These are phyloP conservation scores for Trametes pubescens DNA, from an alignment of 1,284 basidiomycete genomes.

Conservation along the genomic window DNA sequence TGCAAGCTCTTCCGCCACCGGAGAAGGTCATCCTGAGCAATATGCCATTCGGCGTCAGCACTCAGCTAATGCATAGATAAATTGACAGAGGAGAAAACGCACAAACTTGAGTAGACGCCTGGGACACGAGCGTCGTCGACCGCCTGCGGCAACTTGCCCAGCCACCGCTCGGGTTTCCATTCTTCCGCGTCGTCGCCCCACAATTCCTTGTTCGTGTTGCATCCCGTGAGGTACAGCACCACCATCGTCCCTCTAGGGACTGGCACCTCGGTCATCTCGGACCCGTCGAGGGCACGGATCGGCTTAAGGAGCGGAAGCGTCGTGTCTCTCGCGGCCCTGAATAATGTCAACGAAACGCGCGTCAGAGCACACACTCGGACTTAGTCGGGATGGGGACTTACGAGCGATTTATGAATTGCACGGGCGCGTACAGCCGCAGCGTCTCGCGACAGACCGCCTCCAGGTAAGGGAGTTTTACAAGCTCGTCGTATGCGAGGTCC, in stretches of 20 bases:
- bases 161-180: constrained; percentile 35
- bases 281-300: constrained; percentile 18
- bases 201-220: constrained; percentile 27
- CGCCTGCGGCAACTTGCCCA: constrained; percentile 9
- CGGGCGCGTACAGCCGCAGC: constrained; percentile 33
- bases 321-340: neutral
- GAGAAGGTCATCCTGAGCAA: constrained; percentile 34
- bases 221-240: constrained; percentile 17
- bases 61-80: no score
- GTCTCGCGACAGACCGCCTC: constrained; percentile 45
- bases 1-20: constrained; percentile 43
- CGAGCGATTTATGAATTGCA: constrained; percentile 9
- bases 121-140: constrained; percentile 25
- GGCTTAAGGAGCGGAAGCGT: neutral
- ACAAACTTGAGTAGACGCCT: constrained; percentile 33
- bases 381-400: neutral
- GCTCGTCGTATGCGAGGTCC: constrained; percentile 38
- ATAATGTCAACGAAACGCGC: no score
- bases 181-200: constrained; percentile 33
- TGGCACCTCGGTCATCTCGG: constrained; percentile 23
- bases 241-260: constrained; percentile 24
- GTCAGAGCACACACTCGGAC: neutral
- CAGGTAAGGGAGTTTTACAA: constrained; percentile 42
- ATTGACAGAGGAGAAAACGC: neutral
- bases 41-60: neutral